phyloP scores from a whole-genome alignment of 495 filamentous ascomycete genomes.

The Penicillium goetzii region DNA sequence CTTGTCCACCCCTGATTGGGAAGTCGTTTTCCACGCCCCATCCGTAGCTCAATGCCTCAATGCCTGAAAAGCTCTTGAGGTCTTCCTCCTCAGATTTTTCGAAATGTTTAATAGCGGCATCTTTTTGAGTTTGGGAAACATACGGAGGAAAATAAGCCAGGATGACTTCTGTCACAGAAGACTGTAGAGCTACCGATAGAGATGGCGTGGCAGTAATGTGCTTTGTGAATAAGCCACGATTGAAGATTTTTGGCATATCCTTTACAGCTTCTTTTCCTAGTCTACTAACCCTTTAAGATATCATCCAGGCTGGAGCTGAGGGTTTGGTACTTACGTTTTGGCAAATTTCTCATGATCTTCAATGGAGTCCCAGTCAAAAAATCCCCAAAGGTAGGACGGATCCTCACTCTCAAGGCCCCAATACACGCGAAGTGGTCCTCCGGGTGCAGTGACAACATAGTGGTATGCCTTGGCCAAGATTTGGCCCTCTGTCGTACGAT shows the following conservation, averaged over 20 bases:
- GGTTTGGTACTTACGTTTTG: not conserved
- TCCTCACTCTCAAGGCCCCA: conserved; percentile 3
- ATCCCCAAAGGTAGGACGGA: not conserved
- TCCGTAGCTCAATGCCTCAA: not conserved
- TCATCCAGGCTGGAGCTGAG: too few relatives aligned
- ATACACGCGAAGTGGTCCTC: conserved; percentile 5
- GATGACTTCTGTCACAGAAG: not conserved
- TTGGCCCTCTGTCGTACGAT: not conserved
- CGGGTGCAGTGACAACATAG: not conserved
- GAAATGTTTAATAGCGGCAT: not conserved
- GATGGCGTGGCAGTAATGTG: not conserved
- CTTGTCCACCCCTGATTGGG: not conserved
- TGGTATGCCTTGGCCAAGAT: conserved; percentile 1
- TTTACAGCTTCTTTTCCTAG: conserved; percentile 4
- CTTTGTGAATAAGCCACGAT: conserved; percentile 3
- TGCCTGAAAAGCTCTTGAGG: not conserved
- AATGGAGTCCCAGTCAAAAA: conserved; percentile 8
- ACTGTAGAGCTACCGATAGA: not conserved
- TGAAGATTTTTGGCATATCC: not conserved
- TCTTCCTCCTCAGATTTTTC: not conserved
- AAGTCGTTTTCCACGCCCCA: conserved; percentile 9
- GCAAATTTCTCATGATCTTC: conserved; percentile 5
- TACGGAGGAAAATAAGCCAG: not conserved
- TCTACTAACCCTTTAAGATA: not conserved
- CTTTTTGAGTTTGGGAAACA: not conserved